Evolutionary conservation across 2,329 filamentous ascomycete genomes (phyloP).

Genomic region (Endoconidiophora polonica): DNA sequence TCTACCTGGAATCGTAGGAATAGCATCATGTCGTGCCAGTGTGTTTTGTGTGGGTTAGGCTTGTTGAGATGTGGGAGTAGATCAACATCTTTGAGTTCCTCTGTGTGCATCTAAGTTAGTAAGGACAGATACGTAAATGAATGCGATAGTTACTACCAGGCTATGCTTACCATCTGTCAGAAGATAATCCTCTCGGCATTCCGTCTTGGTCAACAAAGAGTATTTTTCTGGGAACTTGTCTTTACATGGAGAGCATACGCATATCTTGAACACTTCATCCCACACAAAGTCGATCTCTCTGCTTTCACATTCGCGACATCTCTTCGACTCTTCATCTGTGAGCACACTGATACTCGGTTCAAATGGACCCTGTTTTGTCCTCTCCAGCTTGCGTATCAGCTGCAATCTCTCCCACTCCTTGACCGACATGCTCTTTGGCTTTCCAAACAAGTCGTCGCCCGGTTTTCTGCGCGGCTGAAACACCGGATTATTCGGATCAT

Average conservation of each 20-base stretch:
- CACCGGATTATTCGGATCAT: conserved; percentile 78
- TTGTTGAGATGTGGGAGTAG: conserved; percentile 74
- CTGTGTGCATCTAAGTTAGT: conserved; percentile 24
- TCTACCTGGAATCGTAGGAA: conserved; percentile 90
- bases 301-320: conserved; percentile 67
- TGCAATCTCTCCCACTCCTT: conserved; percentile 84
- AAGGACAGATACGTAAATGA: not conserved
- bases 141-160: not conserved
- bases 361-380: conserved; percentile 63
- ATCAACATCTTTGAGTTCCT: conserved; percentile 77
- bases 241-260: conserved; percentile 71
- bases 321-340: conserved; percentile 47
- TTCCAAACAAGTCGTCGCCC: conserved; percentile 35
- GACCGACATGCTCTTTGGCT: conserved; percentile 74
- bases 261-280: conserved; percentile 65
- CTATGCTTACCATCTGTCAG: conserved; percentile 62
- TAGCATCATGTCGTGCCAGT: conserved; percentile 98
- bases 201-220: conserved; percentile 87
- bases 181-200: conserved; percentile 88
- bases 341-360: conserved; percentile 76
- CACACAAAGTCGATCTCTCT: conserved; percentile 91
- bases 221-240: conserved; percentile 85
- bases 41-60: conserved; percentile 87
- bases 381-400: conserved; percentile 52
- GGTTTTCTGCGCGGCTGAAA: conserved; percentile 28